Conservation (phyloP, 495 filamentous ascomycete species). For the Aspergillus funiculosus region DNA sequence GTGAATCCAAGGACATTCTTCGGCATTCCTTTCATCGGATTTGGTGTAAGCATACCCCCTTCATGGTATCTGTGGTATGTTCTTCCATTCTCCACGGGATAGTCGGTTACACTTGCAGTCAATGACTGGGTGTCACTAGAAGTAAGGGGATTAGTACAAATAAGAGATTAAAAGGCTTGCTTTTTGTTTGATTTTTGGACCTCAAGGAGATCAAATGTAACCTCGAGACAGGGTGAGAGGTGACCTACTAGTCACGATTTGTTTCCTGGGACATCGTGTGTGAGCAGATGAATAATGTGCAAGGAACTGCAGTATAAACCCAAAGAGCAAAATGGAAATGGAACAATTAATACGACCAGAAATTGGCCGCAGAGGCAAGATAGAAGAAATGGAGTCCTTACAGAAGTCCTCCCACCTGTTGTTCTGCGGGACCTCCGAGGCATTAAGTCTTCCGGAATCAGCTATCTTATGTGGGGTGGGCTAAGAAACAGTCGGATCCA, state of each 20-base stretch:
- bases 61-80: slow-evolving; percentile 54
- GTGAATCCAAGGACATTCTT: no score
- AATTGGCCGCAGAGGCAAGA: neutral
- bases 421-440: slow-evolving; percentile 14
- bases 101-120: slow-evolving; percentile 46
- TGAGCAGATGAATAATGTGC: slow-evolving; percentile 20
- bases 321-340: neutral
- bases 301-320: neutral
- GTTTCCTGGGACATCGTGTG: slow-evolving; percentile 19
- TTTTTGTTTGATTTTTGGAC: no score
- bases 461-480: slow-evolving; percentile 15
- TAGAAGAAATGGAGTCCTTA: slow-evolving; percentile 14
- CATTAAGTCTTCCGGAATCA: slow-evolving; percentile 7
- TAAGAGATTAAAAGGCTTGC: neutral
- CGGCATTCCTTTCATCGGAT: no score
- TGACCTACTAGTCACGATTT: slow-evolving; percentile 21
- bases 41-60: slow-evolving; percentile 39
- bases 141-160: slow-evolving; percentile 8
- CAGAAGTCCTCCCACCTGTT: slow-evolving; percentile 14
- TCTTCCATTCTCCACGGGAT: slow-evolving; percentile 50
- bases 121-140: slow-evolving; percentile 44
- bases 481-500: neutral
- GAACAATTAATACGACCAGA: neutral
- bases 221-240: neutral
- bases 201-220: neutral